Evolutionary conservation across 768 basidiomycete genomes (phyloP), one percentile per base, ranked within the genome.

Genomic region (Dacryopinax spathularia): DNA sequence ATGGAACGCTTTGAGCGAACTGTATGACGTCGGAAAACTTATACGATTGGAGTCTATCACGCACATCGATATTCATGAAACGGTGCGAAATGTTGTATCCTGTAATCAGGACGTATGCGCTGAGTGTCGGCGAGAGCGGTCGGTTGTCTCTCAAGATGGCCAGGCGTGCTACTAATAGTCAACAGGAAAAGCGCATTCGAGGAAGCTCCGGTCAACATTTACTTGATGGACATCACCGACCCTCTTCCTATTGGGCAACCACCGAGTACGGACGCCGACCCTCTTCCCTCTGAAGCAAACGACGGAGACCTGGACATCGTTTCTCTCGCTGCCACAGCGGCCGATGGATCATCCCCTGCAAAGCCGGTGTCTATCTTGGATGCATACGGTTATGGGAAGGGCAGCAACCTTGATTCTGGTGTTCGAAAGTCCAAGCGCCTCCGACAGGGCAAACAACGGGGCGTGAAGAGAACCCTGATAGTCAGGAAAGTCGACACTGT

Each of bases 401-500:
- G 48, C 10, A 31, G 48, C 25, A 56, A 56, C 25, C 31, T 5
- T 60, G 62, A 22, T 29, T 59, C 39, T 34, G 63, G 65, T 1
- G 6, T 18, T n/a, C 29, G 62, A n/a, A 33, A 65, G 64, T 91
- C 89, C 20, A 84, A 81, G 68, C 85, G 89, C 20, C 77, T 90
- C 44, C 83, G 84, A 44, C 79, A 81, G 77, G 77, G 16, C 80
- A 80, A 70, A 62, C 71, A 34, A 12, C 31, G 22, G 25, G 15
- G 76, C 29, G 80, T 77, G 7, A 80, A 81, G 68, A 74, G 76
- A 66, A 78, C 78, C 64, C 80, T 74, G 67, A 70, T 89, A 60
- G 79, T 91, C 44, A 75, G 77, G 43, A 90, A 88, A 72, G 70
- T 73, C 33, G 89, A 82, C 66, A 84, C 86, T 0, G 79, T 92